Conservation (phyloP, 1,139 yeast species). For the Geotrichum cucujoidarum region DNA sequence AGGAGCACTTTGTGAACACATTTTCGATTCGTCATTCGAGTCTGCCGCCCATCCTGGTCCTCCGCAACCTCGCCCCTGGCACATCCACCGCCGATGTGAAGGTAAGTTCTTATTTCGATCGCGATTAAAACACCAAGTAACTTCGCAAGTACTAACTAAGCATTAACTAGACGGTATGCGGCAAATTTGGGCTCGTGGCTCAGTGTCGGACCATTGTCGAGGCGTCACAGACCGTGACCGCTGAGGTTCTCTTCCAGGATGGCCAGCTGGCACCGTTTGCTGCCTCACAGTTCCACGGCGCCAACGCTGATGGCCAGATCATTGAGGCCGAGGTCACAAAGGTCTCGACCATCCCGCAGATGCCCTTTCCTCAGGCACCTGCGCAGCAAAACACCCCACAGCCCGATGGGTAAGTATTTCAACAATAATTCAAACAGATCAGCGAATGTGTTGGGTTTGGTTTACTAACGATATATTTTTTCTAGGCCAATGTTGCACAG, state of each 20-base stretch:
- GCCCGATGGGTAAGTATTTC: constrained; percentile 7
- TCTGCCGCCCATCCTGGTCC: constrained; percentile 30
- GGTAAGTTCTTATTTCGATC: constrained; percentile 4
- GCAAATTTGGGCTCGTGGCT: constrained; percentile 25
- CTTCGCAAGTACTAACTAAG: not conserved
- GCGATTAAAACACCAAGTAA: not conserved
- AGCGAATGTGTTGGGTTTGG: not conserved
- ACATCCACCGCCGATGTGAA: constrained; percentile 30
- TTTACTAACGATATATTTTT: too few species aligned
- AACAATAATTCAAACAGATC: not conserved
- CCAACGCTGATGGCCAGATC: constrained; percentile 31
- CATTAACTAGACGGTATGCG: constrained; percentile 24
- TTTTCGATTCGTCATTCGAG: constrained; percentile 28
- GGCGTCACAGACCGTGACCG: constrained; percentile 24
- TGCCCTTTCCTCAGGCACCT: too few species aligned
- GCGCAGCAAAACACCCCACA: too few species aligned
- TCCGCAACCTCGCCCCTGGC: constrained; percentile 29
- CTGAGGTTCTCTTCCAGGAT: constrained; percentile 29
- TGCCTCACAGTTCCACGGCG: constrained; percentile 27
- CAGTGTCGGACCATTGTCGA: constrained; percentile 26
- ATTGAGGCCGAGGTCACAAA: constrained; percentile 26
- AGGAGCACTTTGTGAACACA: constrained; percentile 10
- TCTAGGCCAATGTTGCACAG: constrained; percentile 7
- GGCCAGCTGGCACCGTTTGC: constrained; percentile 25
- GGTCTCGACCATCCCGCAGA: constrained; percentile 24